Percentiles rank a stretch among this genome's conserved stretches.
These are phyloP conservation scores for Anacardium occidentale DNA, from an alignment of 345 rosid species.

Conservation along the genomic window DNA sequence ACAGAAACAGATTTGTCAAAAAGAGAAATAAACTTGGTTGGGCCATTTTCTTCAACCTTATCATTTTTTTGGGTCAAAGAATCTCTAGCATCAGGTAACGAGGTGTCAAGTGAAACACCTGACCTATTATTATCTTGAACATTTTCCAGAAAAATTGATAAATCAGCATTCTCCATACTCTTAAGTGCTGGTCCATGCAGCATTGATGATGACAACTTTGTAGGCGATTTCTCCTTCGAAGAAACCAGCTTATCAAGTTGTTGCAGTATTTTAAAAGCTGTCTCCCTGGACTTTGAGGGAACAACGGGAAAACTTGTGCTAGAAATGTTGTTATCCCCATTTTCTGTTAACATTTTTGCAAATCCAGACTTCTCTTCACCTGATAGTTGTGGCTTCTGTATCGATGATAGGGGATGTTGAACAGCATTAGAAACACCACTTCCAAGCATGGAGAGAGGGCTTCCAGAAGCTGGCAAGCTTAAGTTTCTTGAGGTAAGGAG, in stretches of 20 bases:
- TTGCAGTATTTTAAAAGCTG: slow-evolving; percentile 78
- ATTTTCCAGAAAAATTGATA: slow-evolving; percentile 47
- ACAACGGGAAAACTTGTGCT: slow-evolving; percentile 47
- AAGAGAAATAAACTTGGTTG: slow-evolving; percentile 27
- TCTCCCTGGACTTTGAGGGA: slow-evolving; percentile 74
- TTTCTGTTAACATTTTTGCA: slow-evolving; percentile 34
- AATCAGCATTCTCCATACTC: slow-evolving; percentile 67
- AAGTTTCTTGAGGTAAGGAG: slow-evolving; percentile 46
- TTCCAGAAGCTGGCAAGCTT: slow-evolving; percentile 41
- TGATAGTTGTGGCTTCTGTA: slow-evolving; percentile 26
- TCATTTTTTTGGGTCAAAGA: slow-evolving; percentile 36
- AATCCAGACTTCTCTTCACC: slow-evolving; percentile 30
- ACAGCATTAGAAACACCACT: slow-evolving; percentile 32
- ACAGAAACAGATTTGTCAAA: slow-evolving; percentile 31
- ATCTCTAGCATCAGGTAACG: slow-evolving; percentile 30
- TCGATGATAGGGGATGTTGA: slow-evolving; percentile 30
- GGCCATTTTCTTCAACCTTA: slow-evolving; percentile 39
- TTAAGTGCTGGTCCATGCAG: slow-evolving; percentile 72
- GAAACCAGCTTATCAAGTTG: slow-evolving; percentile 65
- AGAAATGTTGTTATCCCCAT: slow-evolving; percentile 36
- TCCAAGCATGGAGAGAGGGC: slow-evolving; percentile 25
- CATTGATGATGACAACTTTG: slow-evolving; percentile 74
- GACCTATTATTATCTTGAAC: slow-evolving; percentile 36
- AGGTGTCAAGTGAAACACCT: slow-evolving; percentile 22
- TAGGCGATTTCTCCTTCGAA: slow-evolving; percentile 66